These are phyloP conservation scores for Lasiodiplodia theobromae DNA, from an alignment of 2,329 filamentous ascomycete genomes.

Conservation along the genomic window DNA sequence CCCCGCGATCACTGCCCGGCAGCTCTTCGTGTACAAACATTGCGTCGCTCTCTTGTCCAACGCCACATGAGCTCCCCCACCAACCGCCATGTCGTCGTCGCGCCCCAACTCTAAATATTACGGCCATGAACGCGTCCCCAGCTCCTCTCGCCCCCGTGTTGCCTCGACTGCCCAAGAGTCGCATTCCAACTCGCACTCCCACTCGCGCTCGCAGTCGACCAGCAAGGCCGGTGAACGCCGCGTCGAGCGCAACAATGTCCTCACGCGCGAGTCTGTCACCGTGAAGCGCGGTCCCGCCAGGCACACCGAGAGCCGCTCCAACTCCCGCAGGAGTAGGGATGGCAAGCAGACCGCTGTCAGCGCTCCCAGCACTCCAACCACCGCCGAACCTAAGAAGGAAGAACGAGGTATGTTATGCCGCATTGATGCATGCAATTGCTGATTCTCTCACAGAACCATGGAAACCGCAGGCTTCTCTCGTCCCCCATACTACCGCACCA, in stretches of 20 bases:
- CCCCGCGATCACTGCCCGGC: slow-evolving; percentile 26
- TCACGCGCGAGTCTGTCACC: slow-evolving; percentile 19
- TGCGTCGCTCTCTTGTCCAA: slow-evolving; percentile 4
- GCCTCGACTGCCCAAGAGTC: slow-evolving; percentile 35
- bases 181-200: slow-evolving; percentile 24
- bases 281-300: slow-evolving; percentile 45
- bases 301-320: slow-evolving; percentile 43
- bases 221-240: slow-evolving; percentile 26
- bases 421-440: not conserved
- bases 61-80: slow-evolving; percentile 38
- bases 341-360: slow-evolving; percentile 7
- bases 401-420: slow-evolving; percentile 14
- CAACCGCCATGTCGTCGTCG: slow-evolving; percentile 43
- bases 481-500: slow-evolving; percentile 74
- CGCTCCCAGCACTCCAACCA: slow-evolving; percentile 8
- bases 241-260: slow-evolving; percentile 27
- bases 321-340: slow-evolving; percentile 40
- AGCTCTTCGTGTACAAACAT: slow-evolving; percentile 27
- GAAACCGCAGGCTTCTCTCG: slow-evolving; percentile 79
- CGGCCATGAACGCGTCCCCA: slow-evolving; percentile 42
- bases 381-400: slow-evolving; percentile 28
- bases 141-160: slow-evolving; percentile 46
- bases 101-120: slow-evolving; percentile 41
- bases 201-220: slow-evolving; percentile 22
- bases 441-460: slow-evolving; percentile 58